A percentile compares a stretch with the other conserved stretches of the same genome.
phyloP scores from a whole-genome alignment of 108 stramenopile genomes.

The Cyclotella distinguenda region DNA sequence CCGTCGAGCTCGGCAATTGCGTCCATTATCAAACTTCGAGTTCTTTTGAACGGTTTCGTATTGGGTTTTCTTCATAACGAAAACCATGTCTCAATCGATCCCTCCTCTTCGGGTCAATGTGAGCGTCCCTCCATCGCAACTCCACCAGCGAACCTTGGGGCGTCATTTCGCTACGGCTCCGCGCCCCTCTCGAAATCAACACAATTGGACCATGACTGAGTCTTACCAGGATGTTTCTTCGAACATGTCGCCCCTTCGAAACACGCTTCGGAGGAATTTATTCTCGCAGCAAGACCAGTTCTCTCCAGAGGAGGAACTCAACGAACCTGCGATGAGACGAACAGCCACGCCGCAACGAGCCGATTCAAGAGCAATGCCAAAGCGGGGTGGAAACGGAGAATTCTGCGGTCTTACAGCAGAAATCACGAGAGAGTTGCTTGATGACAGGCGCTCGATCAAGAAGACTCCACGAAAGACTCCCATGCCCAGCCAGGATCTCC shows the following conservation, averaged over 20 bases:
- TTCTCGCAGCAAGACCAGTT: background rate
- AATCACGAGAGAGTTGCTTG: slow-evolving; percentile 21
- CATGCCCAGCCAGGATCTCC: too few species aligned
- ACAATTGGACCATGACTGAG: slow-evolving; percentile 2
- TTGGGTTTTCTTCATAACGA: too few species aligned
- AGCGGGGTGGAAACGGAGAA: slow-evolving; percentile 6
- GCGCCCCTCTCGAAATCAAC: background rate
- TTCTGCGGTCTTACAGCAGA: slow-evolving; percentile 38
- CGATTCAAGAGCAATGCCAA: slow-evolving; percentile 2
- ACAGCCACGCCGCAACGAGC: background rate
- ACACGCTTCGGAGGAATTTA: background rate
- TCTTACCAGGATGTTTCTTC: background rate
- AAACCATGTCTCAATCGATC: too few species aligned
- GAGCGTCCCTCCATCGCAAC: background rate
- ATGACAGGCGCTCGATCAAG: background rate
- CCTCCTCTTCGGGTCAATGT: too few species aligned
- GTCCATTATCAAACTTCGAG: too few species aligned
- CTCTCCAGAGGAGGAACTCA: slow-evolving; percentile 2
- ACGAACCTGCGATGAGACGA: background rate
- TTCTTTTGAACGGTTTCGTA: too few species aligned
- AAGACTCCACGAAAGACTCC: background rate
- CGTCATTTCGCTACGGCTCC: background rate
- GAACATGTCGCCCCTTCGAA: background rate
- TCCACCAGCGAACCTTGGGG: background rate
- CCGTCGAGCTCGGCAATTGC: too few species aligned